Percentiles rank a stretch among this genome's conserved stretches.
Conservation (phyloP, 345 rosid species). For the Turritis glabra region DNA sequence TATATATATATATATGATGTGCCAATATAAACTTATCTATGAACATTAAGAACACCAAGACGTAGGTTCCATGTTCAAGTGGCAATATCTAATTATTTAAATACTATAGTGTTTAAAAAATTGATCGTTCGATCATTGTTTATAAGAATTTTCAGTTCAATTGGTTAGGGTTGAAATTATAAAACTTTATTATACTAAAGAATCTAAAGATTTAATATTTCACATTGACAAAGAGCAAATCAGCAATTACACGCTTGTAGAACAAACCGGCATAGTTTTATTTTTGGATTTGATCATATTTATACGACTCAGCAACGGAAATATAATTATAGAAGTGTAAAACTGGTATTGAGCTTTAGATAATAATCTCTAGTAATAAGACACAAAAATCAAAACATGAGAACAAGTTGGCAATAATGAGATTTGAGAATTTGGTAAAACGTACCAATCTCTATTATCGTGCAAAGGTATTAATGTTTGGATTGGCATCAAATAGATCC, state of each 20-base stretch:
- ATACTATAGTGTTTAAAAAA: not conserved
- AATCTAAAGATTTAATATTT: not conserved
- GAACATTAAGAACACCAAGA: not conserved
- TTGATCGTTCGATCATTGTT: too few species aligned
- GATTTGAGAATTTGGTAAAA: constrained; percentile 26
- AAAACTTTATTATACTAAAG: too few species aligned
- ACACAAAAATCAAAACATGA: not conserved
- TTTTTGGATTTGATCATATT: not conserved
- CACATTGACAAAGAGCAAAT: not conserved
- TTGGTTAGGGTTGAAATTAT: not conserved
- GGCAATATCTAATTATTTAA: not conserved
- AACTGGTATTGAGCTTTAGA: not conserved
- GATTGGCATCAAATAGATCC: constrained; percentile 27
- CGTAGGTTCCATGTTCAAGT: not conserved
- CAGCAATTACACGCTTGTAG: not conserved
- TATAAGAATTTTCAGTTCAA: not conserved
- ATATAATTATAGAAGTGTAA: not conserved
- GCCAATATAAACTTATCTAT: not conserved
- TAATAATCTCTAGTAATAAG: not conserved
- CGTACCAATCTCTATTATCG: constrained; percentile 32
- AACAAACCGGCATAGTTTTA: too few species aligned
- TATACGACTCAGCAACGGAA: not conserved
- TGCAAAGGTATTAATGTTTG: constrained; percentile 35
- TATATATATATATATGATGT: not conserved
- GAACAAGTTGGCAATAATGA: constrained; percentile 34